phyloP scores from a whole-genome alignment of 2,329 filamentous ascomycete genomes.

The Dichotomopilus funicola region DNA sequence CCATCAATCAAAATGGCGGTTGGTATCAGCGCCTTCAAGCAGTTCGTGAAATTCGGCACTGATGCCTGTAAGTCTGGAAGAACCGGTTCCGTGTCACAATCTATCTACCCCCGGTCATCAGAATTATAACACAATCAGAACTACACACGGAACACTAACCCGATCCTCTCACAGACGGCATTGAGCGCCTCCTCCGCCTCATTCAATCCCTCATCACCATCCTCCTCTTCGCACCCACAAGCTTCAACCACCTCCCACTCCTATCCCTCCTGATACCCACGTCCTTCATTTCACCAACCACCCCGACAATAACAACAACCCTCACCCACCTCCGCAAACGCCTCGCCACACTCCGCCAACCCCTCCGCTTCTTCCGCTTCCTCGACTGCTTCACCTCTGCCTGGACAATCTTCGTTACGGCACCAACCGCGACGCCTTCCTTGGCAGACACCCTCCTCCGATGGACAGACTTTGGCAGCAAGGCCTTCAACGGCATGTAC shows the following conservation, averaged over 20 bases:
- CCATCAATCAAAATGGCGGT: constrained; percentile 1
- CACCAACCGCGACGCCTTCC: constrained; percentile 15
- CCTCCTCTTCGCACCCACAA: constrained; percentile 28
- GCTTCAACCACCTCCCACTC: neutral
- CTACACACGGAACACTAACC: neutral
- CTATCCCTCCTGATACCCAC: neutral
- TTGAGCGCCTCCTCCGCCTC: constrained; percentile 53
- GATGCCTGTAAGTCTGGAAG: constrained; percentile 15
- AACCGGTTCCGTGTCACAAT: neutral
- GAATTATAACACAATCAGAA: neutral
- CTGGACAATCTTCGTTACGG: constrained; percentile 28
- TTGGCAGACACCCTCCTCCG: neutral
- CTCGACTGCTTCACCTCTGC: constrained; percentile 52
- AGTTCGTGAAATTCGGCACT: constrained; percentile 33
- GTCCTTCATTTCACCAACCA: neutral
- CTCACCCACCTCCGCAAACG: constrained; percentile 35
- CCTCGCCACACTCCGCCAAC: constrained; percentile 49
- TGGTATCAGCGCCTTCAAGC: constrained; percentile 26
- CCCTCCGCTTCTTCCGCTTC: constrained; percentile 64
- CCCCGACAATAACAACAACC: constrained; percentile 25
- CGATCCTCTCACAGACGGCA: constrained; percentile 41
- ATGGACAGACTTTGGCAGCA: constrained; percentile 50
- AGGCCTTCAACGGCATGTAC: constrained; percentile 59
- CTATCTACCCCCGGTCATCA: neutral
- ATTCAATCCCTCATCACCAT: constrained; percentile 39